phyloP scores from a whole-genome alignment of 306 rosid species.

The Inga oerstediana region DNA sequence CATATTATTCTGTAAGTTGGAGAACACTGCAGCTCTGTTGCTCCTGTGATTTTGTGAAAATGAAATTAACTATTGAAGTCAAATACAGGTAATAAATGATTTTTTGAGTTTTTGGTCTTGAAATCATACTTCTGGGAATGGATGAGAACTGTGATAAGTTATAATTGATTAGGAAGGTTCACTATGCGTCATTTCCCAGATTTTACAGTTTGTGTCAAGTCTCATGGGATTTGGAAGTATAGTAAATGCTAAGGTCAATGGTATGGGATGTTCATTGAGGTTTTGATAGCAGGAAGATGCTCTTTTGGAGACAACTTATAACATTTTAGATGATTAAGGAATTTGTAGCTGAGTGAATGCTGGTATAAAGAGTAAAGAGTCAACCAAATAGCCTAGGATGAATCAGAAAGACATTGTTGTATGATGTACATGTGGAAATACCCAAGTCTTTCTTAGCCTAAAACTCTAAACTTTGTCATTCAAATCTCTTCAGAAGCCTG shows the following conservation, averaged over 20 bases:
- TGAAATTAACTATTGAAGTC: neutral
- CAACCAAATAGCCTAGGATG: neutral
- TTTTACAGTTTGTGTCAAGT: constrained; percentile 6
- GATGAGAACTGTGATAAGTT: neutral
- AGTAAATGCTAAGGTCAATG: neutral
- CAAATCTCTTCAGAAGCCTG: constrained; percentile 7
- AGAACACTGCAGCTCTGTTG: constrained; percentile 10
- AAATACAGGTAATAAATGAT: neutral
- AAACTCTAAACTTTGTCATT: neutral
- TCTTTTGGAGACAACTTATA: neutral
- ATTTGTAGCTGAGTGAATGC: neutral
- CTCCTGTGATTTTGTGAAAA: neutral
- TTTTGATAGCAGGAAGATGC: constrained; percentile 1
- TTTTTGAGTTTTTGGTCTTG: neutral
- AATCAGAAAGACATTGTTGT: neutral
- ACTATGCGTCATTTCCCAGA: neutral
- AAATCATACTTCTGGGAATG: neutral
- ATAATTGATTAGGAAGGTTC: neutral
- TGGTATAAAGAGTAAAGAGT: neutral
- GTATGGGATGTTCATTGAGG: neutral
- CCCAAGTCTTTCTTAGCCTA: neutral
- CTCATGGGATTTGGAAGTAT: constrained; percentile 2
- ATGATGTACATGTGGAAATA: neutral
- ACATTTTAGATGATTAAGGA: neutral
- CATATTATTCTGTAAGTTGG: constrained; percentile 6